Evolutionary conservation across 345 rosid genomes (phyloP).

Genomic region (Eucalyptus grandis): DNA sequence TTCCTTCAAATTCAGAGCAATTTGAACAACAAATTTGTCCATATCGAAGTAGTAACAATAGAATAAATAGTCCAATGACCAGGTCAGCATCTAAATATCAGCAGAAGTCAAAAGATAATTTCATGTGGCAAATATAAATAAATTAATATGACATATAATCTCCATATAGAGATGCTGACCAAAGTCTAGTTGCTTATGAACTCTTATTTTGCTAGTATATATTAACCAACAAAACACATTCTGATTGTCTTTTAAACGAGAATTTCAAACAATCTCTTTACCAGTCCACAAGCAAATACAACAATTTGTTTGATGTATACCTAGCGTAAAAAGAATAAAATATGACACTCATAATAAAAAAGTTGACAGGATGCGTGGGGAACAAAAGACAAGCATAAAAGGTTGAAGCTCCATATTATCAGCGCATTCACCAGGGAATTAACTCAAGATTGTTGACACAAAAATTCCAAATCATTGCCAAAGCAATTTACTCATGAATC

Average conservation of each 20-base stretch:
- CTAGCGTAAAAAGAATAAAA: neutral
- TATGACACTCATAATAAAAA: neutral
- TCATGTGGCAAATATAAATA: neutral
- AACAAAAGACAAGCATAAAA: neutral
- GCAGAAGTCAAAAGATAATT: neutral
- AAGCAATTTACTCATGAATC: neutral
- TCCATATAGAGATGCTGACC: neutral
- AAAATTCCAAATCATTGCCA: neutral
- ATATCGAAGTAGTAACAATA: neutral
- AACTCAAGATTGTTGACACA: neutral
- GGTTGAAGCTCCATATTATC: neutral
- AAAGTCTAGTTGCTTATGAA: neutral
- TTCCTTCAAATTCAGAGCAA: neutral
- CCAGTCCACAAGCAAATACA: neutral
- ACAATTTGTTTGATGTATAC: neutral
- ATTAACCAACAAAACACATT: neutral
- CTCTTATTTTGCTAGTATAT: neutral
- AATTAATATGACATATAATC: neutral
- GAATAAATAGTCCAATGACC: neutral
- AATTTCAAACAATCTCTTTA: neutral
- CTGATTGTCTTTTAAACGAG: neutral
- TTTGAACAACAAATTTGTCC: neutral
- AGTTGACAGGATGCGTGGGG: neutral
- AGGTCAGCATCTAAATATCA: neutral
- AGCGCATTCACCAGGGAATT: neutral